These are phyloP conservation scores for Cadophora sp. DNA, from an alignment of 2,329 filamentous ascomycete genomes.

Conservation along the genomic window DNA sequence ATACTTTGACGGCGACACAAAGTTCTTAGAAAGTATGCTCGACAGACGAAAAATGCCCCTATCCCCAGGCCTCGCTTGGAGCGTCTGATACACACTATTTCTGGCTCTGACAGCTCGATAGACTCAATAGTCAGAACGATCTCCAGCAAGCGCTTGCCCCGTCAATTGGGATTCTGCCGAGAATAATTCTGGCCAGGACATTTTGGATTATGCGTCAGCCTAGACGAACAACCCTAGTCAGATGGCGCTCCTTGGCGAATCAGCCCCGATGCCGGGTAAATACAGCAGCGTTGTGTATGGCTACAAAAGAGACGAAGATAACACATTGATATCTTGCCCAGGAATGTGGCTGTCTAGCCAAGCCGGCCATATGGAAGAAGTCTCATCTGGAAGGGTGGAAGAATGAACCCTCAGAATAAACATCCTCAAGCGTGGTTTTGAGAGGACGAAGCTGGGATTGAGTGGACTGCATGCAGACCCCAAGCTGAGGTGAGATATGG, in stretches of 20 bases:
- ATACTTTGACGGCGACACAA: not conserved
- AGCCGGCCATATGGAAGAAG: conserved; percentile 21
- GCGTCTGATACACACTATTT: not conserved
- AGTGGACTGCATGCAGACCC: not conserved
- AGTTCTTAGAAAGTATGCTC: not conserved
- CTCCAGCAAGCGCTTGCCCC: conserved; percentile 8
- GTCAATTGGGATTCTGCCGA: conserved; percentile 10
- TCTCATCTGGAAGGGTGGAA: not conserved
- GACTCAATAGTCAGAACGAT: conserved; percentile 2
- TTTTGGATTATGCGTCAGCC: conserved; percentile 13
- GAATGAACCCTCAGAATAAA: not conserved
- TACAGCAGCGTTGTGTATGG: conserved; percentile 15
- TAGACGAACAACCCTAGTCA: not conserved
- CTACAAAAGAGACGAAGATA: conserved; percentile 3
- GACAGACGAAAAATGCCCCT: not conserved
- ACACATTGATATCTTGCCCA: conserved; percentile 17
- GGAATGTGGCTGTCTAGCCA: conserved; percentile 16
- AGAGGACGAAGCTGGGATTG: not conserved
- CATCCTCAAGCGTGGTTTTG: not conserved
- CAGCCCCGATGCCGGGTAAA: conserved; percentile 25
- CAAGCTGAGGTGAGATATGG: conserved; percentile 17
- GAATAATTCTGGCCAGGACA: conserved; percentile 2
- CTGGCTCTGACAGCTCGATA: conserved; percentile 6
- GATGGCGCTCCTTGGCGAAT: conserved; percentile 18
- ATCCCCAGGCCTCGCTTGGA: not conserved